Conservation (phyloP, 2,329 filamentous ascomycete genomes). For the Arthrobotrys iridis region DNA sequence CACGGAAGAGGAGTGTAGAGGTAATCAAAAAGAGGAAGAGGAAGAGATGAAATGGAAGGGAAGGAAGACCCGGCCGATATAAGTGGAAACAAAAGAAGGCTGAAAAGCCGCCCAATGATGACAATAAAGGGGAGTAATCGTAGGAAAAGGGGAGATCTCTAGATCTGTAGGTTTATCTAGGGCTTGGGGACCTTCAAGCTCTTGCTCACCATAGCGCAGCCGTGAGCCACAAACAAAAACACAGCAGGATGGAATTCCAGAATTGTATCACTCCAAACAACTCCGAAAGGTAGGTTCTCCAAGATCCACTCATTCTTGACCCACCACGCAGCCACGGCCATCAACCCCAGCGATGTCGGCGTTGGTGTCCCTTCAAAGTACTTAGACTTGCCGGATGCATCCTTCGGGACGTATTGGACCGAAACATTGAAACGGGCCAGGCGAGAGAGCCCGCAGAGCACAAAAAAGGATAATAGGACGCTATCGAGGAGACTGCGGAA, state of each 20-base stretch:
- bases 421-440: constrained; percentile 98
- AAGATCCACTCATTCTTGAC: constrained; percentile 81
- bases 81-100: constrained; percentile 11
- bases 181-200: constrained; percentile 89
- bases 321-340: constrained; percentile 89
- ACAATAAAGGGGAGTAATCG: background rate
- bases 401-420: constrained; percentile 86
- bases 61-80: constrained; percentile 20
- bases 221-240: constrained; percentile 83
- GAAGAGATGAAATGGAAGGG: background rate
- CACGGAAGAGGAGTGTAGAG: constrained; percentile 1
- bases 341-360: constrained; percentile 84
- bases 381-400: constrained; percentile 86
- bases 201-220: constrained; percentile 94
- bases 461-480: constrained; percentile 81
- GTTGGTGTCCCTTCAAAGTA: constrained; percentile 99
- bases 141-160: background rate
- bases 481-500: constrained; percentile 86
- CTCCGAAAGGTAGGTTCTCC: constrained; percentile 79
- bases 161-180: constrained; percentile 64
- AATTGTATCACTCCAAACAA: constrained; percentile 72
- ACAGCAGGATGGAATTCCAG: constrained; percentile 88
- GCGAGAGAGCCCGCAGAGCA: constrained; percentile 90
- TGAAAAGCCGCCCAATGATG: background rate
- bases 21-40: background rate